phyloP scores from a whole-genome alignment of 345 rosid species.

The Aurinia saxatilis region DNA sequence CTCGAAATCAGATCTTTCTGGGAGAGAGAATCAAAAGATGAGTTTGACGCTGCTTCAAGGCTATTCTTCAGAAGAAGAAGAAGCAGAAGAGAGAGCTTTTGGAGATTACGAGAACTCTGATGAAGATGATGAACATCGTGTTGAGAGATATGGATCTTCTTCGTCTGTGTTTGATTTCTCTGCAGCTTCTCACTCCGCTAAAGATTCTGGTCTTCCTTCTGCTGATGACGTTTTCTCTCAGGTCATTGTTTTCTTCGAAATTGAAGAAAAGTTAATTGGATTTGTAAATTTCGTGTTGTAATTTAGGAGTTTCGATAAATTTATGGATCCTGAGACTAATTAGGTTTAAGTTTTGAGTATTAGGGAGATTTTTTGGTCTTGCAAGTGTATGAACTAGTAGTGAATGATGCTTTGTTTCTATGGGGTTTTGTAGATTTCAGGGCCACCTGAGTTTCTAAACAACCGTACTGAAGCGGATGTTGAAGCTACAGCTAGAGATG shows the following conservation, averaged over 20 bases:
- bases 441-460: slow-evolving; percentile 83
- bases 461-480: slow-evolving; percentile 58
- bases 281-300: not conserved
- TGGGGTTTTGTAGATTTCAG: slow-evolving; percentile 56
- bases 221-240: slow-evolving; percentile 82
- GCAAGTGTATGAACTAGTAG: not conserved
- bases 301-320: not conserved
- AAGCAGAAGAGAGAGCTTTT: slow-evolving; percentile 27
- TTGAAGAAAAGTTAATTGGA: not conserved
- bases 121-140: slow-evolving; percentile 27
- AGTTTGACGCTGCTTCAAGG: slow-evolving; percentile 78
- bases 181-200: slow-evolving; percentile 24
- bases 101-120: slow-evolving; percentile 36
- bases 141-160: slow-evolving; percentile 34
- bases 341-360: not conserved
- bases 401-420: not conserved
- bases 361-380: not conserved
- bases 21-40: slow-evolving; percentile 40
- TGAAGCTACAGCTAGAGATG: slow-evolving; percentile 36
- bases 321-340: not conserved
- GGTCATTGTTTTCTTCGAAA: slow-evolving; percentile 42
- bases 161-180: slow-evolving; percentile 41
- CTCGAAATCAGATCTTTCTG: not conserved
- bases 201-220: slow-evolving; percentile 63
- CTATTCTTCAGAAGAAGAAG: slow-evolving; percentile 86